phyloP scores from a whole-genome alignment of 352 stramenopile species.

The Blastocystis sp. region DNA sequence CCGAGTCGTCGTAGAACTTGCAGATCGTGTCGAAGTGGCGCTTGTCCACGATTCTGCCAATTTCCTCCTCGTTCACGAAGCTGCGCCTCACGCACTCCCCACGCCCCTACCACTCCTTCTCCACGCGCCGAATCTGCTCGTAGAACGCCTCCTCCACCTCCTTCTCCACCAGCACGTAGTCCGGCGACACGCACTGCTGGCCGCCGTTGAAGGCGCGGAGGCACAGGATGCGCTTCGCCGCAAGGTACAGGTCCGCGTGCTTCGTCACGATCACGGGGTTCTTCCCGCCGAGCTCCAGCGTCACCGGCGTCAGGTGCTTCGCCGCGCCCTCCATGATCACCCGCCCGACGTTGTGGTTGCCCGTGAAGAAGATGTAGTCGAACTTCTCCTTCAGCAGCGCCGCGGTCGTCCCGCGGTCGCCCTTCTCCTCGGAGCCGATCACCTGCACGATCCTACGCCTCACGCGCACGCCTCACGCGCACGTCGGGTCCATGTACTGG shows the following conservation, averaged over 20 bases:
- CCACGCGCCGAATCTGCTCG: constrained; percentile 68
- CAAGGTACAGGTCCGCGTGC: constrained; percentile 74
- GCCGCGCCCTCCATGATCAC: constrained; percentile 84
- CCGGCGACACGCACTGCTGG: constrained; percentile 87
- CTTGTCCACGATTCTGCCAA: constrained; percentile 78
- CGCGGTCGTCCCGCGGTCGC: constrained; percentile 27
- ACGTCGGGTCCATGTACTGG: constrained; percentile 74
- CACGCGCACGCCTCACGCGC: not conserved
- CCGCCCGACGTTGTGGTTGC: constrained; percentile 77
- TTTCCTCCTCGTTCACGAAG: constrained; percentile 37
- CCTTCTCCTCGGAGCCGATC: constrained; percentile 17
- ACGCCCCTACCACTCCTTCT: constrained; percentile 47
- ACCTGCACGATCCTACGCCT: constrained; percentile 55
- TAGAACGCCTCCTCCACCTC: constrained; percentile 75
- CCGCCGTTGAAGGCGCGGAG: constrained; percentile 83
- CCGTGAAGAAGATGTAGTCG: constrained; percentile 79
- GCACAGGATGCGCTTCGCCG: constrained; percentile 80
- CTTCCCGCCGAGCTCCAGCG: constrained; percentile 90
- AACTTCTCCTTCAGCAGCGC: constrained; percentile 58
- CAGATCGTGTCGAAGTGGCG: constrained; percentile 75
- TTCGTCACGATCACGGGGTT: constrained; percentile 81
- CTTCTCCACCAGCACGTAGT: constrained; percentile 85
- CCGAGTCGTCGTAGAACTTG: constrained; percentile 74
- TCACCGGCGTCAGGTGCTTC: constrained; percentile 85
- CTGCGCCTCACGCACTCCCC: not conserved